These are phyloP conservation scores for Trametes coccinea DNA, from an alignment of 768 basidiomycete species.

Conservation along the genomic window DNA sequence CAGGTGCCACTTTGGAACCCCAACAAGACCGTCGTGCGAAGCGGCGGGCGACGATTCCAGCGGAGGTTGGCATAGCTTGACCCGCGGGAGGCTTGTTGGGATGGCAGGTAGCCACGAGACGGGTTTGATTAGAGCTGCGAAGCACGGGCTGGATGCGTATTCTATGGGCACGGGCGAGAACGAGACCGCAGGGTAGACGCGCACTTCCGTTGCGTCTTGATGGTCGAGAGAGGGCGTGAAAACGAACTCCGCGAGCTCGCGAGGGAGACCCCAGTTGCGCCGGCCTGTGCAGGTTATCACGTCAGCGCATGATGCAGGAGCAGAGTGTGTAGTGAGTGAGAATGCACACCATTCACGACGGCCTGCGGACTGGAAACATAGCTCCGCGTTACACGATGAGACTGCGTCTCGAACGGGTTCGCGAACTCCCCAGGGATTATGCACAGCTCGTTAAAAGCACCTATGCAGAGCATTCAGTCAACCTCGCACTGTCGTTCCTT, in stretches of 20 bases:
- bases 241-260: slow-evolving; percentile 21
- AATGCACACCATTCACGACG: slow-evolving; percentile 9
- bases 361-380: slow-evolving; percentile 17
- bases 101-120: slow-evolving; percentile 15
- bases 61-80: slow-evolving; percentile 19
- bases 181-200: slow-evolving; percentile 16
- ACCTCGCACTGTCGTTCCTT: not conserved
- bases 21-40: slow-evolving; percentile 7
- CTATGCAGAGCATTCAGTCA: not conserved
- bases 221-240: slow-evolving; percentile 17
- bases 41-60: slow-evolving; percentile 1
- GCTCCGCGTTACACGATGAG: slow-evolving; percentile 17
- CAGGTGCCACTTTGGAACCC: slow-evolving; percentile 6
- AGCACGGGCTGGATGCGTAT: slow-evolving; percentile 10
- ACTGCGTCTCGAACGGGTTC: slow-evolving; percentile 10
- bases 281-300: slow-evolving; percentile 3
- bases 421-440: slow-evolving; percentile 17
- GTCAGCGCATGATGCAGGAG: not conserved
- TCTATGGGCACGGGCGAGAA: slow-evolving; percentile 7
- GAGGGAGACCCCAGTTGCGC: slow-evolving; percentile 18
- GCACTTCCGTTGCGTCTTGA: slow-evolving; percentile 13
- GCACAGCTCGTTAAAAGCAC: slow-evolving; percentile 14
- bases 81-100: slow-evolving; percentile 13
- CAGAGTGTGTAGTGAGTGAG: not conserved
- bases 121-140: slow-evolving; percentile 19